Conservation (phyloP, 192 early-diverging fungal genomes). For the Entophlyctis luteolus region DNA sequence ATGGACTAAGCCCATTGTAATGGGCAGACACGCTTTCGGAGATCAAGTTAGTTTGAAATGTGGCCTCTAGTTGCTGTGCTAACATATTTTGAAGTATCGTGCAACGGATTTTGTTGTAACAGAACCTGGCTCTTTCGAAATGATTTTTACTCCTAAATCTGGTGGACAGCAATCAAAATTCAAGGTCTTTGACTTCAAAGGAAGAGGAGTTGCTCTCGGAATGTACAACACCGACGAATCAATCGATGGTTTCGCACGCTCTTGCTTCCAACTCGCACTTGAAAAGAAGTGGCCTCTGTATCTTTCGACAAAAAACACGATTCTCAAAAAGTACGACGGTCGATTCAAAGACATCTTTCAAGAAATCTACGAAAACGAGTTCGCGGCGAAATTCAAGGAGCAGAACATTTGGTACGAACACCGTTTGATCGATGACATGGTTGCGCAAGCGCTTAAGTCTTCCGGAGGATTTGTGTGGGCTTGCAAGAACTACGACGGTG, state of each 20-base stretch:
- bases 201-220: constrained; percentile 83
- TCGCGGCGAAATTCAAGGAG: constrained; percentile 76
- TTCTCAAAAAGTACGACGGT: constrained; percentile 94
- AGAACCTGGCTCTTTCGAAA: constrained; percentile 85
- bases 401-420: constrained; percentile 97
- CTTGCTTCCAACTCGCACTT: constrained; percentile 90
- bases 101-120: constrained; percentile 92
- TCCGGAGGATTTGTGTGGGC: constrained; percentile 92
- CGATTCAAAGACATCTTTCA: constrained; percentile 98
- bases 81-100: constrained; percentile 65
- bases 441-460: constrained; percentile 92
- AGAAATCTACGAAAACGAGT: constrained; percentile 80
- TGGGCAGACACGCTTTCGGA: constrained; percentile 95
- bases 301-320: constrained; percentile 95
- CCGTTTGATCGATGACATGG: constrained; percentile 96
- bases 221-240: constrained; percentile 93
- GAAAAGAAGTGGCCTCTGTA: constrained; percentile 89
- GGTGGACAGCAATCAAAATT: constrained; percentile 64
- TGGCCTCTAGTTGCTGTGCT: background rate
- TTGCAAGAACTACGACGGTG: constrained; percentile 80
- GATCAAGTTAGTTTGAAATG: constrained; percentile 66
- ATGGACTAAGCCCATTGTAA: constrained; percentile 91
- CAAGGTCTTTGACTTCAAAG: constrained; percentile 76
- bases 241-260: constrained; percentile 89
- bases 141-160: constrained; percentile 83